Evolutionary conservation across 495 filamentous ascomycete genomes (phyloP), one percentile per base, ranked within the genome.

Genomic region (Opeltia flavorubescens): DNA sequence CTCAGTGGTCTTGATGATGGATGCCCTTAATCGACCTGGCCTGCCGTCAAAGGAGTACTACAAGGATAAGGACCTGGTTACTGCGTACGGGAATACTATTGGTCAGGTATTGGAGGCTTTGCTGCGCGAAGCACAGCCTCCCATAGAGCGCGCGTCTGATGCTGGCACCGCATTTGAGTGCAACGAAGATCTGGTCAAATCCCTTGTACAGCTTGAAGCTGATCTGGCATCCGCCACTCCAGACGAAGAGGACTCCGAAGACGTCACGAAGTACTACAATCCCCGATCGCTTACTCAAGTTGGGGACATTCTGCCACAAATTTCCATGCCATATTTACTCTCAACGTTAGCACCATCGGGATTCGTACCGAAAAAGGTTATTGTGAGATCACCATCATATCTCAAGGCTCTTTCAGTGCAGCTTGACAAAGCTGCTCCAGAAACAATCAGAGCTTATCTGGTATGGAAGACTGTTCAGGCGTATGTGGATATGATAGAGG

Each of bases 11-110:
- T 66, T 81, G 15, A 65, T 73, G 47, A 60, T 77, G 17, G 67
- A 62, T 5, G 72, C 73, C 13, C 75, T 75, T 34, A 56, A 59
- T 0, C 52, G 60, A 38, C 74, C 78, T 52, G 75, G 76, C 12
- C 68, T 84, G 24, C 76, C 79, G 18, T 70, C 77, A 1, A 74
- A 78, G 46, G 76, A 82, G 52, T 80, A 78, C 50, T 84, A 83
- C 48, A 67, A 76, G 43, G 71, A 81, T 48, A 66, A 68, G 0
- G 56, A 73, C 17, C 61, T 70, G 4, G 62, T 83, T 17, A 57
- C 59, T 26, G 62, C 70, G 13, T 84, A 82, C 52, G 63, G 69
- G 36, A 26, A 51, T 3, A 70, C 71, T 36, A 55, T 77, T n/a
- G 66, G 66, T 42, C 49, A 64, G 29, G 64, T 73, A 3, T 56